These are phyloP conservation scores for Aspergillus amoenus DNA, from an alignment of 2,329 filamentous ascomycete species.

Conservation along the genomic window DNA sequence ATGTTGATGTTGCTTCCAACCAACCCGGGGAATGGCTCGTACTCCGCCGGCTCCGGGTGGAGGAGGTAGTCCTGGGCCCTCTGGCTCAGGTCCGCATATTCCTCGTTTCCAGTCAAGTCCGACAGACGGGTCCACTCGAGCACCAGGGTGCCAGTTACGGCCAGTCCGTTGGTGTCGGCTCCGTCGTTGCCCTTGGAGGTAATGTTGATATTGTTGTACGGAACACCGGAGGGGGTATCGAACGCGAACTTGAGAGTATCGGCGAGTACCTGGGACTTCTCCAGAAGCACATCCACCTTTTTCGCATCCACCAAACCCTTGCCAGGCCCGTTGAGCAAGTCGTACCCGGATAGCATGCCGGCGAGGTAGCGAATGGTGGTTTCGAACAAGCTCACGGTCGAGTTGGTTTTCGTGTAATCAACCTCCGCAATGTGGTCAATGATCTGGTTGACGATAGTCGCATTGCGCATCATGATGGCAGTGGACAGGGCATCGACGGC, in stretches of 20 bases:
- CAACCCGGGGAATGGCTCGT: conserved; percentile 75
- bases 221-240: conserved; percentile 71
- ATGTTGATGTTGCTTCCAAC: conserved; percentile 68
- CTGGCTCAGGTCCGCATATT: conserved; percentile 66
- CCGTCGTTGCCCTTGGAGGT: conserved; percentile 52
- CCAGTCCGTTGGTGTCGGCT: conserved; percentile 65
- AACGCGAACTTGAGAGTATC: conserved; percentile 76
- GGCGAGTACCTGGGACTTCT: conserved; percentile 67
- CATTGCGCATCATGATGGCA: conserved; percentile 72
- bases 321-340: conserved; percentile 67
- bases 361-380: conserved; percentile 87
- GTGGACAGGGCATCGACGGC: conserved; percentile 79
- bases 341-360: conserved; percentile 71
- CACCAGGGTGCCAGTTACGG: conserved; percentile 73
- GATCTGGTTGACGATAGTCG: conserved; percentile 67
- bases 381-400: conserved; percentile 76
- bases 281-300: conserved; percentile 60
- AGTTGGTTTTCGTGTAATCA: conserved; percentile 64
- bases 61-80: conserved; percentile 70
- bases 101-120: conserved; percentile 67
- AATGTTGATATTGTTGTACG: conserved; percentile 67
- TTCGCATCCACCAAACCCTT: conserved; percentile 50
- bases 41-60: conserved; percentile 59
- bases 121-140: conserved; percentile 82
- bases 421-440: conserved; percentile 69